Evolutionary conservation across 1,284 basidiomycete species (phyloP).

Genomic region (Naganishia cerealis): DNA sequence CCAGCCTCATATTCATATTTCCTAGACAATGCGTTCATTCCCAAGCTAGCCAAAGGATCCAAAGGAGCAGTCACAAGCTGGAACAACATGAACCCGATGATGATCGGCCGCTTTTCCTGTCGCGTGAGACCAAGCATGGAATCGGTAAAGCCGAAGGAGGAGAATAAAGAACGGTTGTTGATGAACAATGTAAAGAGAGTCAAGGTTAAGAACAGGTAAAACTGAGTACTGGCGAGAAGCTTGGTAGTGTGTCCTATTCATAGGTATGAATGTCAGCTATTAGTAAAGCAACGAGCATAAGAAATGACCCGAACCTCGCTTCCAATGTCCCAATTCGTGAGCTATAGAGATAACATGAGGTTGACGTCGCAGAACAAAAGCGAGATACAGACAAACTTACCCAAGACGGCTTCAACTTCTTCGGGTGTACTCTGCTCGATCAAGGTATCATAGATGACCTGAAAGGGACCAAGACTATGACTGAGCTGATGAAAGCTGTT

Average conservation of each 20-base stretch:
- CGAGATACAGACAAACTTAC: conserved; percentile 31
- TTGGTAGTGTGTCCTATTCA: conserved; percentile 75
- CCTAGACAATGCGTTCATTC: conserved; percentile 76
- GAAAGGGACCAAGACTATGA: background rate
- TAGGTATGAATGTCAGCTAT: background rate
- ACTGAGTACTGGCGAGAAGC: conserved; percentile 78
- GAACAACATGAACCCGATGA: conserved; percentile 85
- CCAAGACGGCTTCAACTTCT: conserved; percentile 80
- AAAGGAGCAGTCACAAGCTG: conserved; percentile 80
- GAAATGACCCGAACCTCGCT: conserved; percentile 57
- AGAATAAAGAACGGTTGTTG: conserved; percentile 76
- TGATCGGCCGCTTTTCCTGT: conserved; percentile 66
- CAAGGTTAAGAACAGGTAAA: conserved; percentile 83
- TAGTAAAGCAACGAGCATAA: background rate
- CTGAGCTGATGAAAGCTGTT: background rate
- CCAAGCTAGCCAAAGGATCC: conserved; percentile 72
- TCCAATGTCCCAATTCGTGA: conserved; percentile 96
- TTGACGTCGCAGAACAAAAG: conserved; percentile 44
- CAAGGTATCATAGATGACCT: conserved; percentile 88
- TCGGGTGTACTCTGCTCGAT: conserved; percentile 84
- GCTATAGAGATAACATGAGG: conserved; percentile 55
- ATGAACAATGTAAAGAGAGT: conserved; percentile 89
- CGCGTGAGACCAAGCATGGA: conserved; percentile 54
- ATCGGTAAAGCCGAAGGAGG: conserved; percentile 80
- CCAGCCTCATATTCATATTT: conserved; percentile 89